phyloP scores from a whole-genome alignment of 106 monocot species.

The Posidonia australis region DNA sequence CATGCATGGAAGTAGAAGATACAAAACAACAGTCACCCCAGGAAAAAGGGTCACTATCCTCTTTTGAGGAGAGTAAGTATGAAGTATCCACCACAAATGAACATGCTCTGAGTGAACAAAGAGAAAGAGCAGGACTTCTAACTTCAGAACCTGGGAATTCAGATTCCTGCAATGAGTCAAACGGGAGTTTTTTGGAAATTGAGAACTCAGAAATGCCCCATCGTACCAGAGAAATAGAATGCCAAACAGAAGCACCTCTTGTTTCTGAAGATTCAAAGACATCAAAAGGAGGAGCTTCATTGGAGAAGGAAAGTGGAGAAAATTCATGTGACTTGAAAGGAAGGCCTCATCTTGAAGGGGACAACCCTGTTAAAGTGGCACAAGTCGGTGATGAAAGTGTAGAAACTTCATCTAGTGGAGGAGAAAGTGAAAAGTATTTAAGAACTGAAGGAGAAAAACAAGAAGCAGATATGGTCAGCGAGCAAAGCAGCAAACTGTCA shows the following conservation, averaged over 20 bases:
- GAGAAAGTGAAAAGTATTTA: conserved; percentile 34
- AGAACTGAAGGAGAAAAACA: conserved; percentile 25
- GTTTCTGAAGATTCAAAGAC: conserved; percentile 18
- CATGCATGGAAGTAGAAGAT: conserved; percentile 10
- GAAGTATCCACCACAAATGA: conserved; percentile 11
- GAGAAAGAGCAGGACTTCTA: conserved; percentile 8
- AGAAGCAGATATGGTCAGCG: conserved; percentile 32
- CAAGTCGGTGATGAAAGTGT: conserved; percentile 19
- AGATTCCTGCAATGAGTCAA: conserved; percentile 12
- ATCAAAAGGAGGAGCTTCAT: conserved; percentile 1
- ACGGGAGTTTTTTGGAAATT: conserved; percentile 6
- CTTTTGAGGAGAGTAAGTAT: conserved; percentile 10
- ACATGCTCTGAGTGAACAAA: not conserved
- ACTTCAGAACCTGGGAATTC: conserved; percentile 12
- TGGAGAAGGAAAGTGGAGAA: conserved; percentile 18
- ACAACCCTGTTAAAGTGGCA: conserved; percentile 7
- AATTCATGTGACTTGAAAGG: conserved; percentile 17
- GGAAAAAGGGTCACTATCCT: not conserved
- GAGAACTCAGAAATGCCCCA: conserved; percentile 6
- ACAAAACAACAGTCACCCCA: not conserved
- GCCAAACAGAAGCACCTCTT: conserved; percentile 1
- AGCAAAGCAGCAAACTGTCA: conserved; percentile 66
- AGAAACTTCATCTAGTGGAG: conserved; percentile 25
- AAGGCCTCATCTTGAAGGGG: conserved; percentile 7
- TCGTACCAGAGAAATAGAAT: not conserved